Conservation (phyloP, 495 filamentous ascomycete genomes). For the Aspergillus hancockii region DNA sequence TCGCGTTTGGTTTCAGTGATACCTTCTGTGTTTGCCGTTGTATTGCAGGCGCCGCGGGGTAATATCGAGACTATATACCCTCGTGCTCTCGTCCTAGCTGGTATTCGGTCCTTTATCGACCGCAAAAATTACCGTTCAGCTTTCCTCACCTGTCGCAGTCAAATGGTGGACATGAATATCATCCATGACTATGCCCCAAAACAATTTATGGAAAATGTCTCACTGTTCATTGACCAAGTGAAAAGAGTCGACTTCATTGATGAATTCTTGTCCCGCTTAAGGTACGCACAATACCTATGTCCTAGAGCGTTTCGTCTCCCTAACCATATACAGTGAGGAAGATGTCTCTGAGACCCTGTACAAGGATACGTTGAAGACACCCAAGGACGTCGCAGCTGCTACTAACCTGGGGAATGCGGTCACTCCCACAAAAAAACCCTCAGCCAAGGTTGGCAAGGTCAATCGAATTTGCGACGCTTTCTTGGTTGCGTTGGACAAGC, state of each 20-base stretch:
- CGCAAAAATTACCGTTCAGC: slow-evolving; percentile 78
- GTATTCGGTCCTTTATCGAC: slow-evolving; percentile 78
- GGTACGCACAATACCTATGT: slow-evolving; percentile 50
- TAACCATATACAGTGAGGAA: slow-evolving; percentile 65
- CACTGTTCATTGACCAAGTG: slow-evolving; percentile 81
- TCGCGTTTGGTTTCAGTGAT: slow-evolving; percentile 85
- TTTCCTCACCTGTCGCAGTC: slow-evolving; percentile 83
- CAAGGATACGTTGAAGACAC: slow-evolving; percentile 66
- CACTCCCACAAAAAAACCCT: slow-evolving; percentile 12
- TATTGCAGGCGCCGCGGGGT: slow-evolving; percentile 90
- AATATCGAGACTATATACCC: slow-evolving; percentile 96
- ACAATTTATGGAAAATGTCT: slow-evolving; percentile 76
- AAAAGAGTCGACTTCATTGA: slow-evolving; percentile 85
- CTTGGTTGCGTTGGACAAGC: slow-evolving; percentile 61
- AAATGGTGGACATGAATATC: slow-evolving; percentile 97
- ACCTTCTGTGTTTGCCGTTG: slow-evolving; percentile 77
- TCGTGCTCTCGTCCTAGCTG: slow-evolving; percentile 85
- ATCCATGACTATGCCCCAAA: slow-evolving; percentile 87
- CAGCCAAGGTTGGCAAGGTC: slow-evolving; percentile 60
- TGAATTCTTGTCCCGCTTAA: slow-evolving; percentile 84
- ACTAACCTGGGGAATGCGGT: neutral
- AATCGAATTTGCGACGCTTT: slow-evolving; percentile 90
- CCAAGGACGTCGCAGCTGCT: slow-evolving; percentile 20
- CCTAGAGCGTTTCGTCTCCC: slow-evolving; percentile 2
- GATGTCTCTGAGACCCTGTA: slow-evolving; percentile 95